These are phyloP conservation scores for Comarum palustre DNA, from an alignment of 306 rosid species.

Conservation along the genomic window DNA sequence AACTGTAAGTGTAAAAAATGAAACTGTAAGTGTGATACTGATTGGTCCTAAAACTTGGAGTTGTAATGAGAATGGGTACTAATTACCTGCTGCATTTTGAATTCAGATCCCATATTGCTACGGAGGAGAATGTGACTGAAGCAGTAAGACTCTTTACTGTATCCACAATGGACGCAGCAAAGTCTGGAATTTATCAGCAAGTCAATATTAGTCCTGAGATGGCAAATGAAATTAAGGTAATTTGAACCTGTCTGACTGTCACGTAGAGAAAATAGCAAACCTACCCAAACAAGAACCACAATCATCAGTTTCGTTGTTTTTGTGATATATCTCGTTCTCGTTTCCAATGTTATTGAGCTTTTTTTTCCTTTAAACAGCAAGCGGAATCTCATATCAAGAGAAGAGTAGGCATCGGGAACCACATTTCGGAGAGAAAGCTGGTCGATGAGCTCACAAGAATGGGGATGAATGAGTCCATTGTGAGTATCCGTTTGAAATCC, in stretches of 20 bases:
- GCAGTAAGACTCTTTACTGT: constrained; percentile 84
- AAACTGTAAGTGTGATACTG: constrained; percentile 58
- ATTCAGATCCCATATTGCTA: constrained; percentile 71
- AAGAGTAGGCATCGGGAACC: constrained; percentile 95
- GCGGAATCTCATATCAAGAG: constrained; percentile 97
- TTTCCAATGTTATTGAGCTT: no score
- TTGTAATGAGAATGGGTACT: background rate
- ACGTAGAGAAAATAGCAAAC: background rate
- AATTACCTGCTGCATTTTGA: background rate
- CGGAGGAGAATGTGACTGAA: constrained; percentile 81
- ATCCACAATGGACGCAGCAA: constrained; percentile 95
- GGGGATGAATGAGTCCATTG: constrained; percentile 95
- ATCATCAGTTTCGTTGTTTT: constrained; percentile 2
- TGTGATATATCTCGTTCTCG: no score
- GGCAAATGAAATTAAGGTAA: constrained; percentile 90
- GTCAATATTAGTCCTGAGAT: constrained; percentile 77
- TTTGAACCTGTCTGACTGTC: constrained; percentile 15
- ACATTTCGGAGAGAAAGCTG: constrained; percentile 88
- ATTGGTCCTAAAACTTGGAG: constrained; percentile 5
- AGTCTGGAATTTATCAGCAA: constrained; percentile 85
- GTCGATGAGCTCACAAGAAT: constrained; percentile 88
- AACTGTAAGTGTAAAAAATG: no score
- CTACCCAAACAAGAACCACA: background rate
- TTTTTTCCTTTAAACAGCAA: constrained; percentile 61
- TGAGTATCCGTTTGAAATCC: constrained; percentile 30